These are phyloP conservation scores for Lasiosphaeriaceae sp. DNA, from an alignment of 495 filamentous ascomycete genomes.

Conservation along the genomic window DNA sequence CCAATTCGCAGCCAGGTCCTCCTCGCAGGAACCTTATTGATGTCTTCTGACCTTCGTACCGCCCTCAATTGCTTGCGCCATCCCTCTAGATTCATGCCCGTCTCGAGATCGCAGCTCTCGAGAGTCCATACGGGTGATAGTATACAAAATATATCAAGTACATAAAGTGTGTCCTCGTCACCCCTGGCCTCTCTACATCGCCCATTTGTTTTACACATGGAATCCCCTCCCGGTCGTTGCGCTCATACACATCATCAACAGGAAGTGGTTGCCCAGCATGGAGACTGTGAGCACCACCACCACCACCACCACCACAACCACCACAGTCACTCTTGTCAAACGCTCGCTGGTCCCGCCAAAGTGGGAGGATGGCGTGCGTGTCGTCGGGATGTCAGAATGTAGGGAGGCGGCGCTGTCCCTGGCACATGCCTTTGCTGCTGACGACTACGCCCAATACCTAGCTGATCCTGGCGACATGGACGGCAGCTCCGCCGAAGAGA, in stretches of 20 bases:
- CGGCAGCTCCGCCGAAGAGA: conserved; percentile 42
- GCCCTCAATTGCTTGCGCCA: conserved; percentile 65
- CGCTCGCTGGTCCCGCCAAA: conserved; percentile 45
- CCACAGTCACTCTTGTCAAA: conserved; percentile 32
- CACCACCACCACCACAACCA: background rate
- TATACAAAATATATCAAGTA: conserved; percentile 50
- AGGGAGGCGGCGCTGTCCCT: conserved; percentile 63
- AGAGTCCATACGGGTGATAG: conserved; percentile 68
- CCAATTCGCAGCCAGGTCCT: conserved; percentile 2
- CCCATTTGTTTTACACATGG: background rate
- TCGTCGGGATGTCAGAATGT: conserved; percentile 57
- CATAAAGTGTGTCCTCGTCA: conserved; percentile 34
- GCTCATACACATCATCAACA: background rate
- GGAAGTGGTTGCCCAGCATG: conserved; percentile 26
- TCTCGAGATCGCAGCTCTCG: conserved; percentile 69
- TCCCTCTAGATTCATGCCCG: conserved; percentile 65
- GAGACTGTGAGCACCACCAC: conserved; percentile 7
- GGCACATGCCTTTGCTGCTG: conserved; percentile 70
- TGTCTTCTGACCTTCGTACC: conserved; percentile 72
- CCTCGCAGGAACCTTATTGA: conserved; percentile 51
- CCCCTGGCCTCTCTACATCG: too few species aligned
- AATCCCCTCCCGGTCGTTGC: too few species aligned
- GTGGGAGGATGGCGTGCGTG: conserved; percentile 52
- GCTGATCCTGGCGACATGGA: conserved; percentile 61
- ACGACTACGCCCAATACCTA: conserved; percentile 70